These are phyloP conservation scores for Thraustochytrium striatum DNA, from an alignment of 352 stramenopile genomes.

Conservation along the genomic window DNA sequence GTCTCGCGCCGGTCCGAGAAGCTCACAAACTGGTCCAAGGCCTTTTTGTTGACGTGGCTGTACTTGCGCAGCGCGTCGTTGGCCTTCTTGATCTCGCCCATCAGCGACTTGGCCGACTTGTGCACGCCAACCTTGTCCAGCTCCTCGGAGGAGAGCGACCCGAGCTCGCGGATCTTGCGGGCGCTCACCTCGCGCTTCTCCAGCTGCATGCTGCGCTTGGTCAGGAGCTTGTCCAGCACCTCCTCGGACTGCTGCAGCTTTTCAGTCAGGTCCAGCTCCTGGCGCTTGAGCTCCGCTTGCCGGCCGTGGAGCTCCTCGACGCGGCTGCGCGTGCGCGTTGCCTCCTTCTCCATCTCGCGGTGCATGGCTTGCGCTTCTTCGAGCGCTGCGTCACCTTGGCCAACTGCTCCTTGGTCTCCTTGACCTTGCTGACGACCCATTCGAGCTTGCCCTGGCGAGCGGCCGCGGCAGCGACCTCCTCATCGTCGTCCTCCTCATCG, in stretches of 20 bases:
- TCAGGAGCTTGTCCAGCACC: slow-evolving; percentile 75
- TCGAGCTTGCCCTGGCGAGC: slow-evolving; percentile 14
- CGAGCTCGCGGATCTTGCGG: slow-evolving; percentile 93
- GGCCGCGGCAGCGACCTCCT: slow-evolving; percentile 42
- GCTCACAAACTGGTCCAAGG: slow-evolving; percentile 97
- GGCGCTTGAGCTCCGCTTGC: slow-evolving; percentile 59
- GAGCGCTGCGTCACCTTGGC: slow-evolving; percentile 53
- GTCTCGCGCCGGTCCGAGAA: slow-evolving; percentile 89
- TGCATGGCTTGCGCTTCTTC: slow-evolving; percentile 57
- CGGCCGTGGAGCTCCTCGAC: slow-evolving; percentile 59
- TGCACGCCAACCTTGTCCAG: slow-evolving; percentile 70
- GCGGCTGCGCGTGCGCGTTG: slow-evolving; percentile 54
- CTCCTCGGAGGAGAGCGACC: slow-evolving; percentile 86
- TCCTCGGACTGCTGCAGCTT: slow-evolving; percentile 73
- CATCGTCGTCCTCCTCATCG: slow-evolving; percentile 12
- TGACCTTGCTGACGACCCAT: slow-evolving; percentile 3
- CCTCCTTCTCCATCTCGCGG: slow-evolving; percentile 53
- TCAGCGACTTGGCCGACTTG: slow-evolving; percentile 79
- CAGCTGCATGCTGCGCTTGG: slow-evolving; percentile 68
- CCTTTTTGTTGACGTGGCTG: slow-evolving; percentile 99
- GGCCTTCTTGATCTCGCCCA: slow-evolving; percentile 85
- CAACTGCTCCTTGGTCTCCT: slow-evolving; percentile 36
- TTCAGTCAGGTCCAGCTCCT: slow-evolving; percentile 67
- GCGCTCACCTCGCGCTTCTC: slow-evolving; percentile 87
- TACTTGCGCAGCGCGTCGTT: slow-evolving; percentile 96